phyloP scores from a whole-genome alignment of 148 eudicot genomes.

The Polygonum aviculare region DNA sequence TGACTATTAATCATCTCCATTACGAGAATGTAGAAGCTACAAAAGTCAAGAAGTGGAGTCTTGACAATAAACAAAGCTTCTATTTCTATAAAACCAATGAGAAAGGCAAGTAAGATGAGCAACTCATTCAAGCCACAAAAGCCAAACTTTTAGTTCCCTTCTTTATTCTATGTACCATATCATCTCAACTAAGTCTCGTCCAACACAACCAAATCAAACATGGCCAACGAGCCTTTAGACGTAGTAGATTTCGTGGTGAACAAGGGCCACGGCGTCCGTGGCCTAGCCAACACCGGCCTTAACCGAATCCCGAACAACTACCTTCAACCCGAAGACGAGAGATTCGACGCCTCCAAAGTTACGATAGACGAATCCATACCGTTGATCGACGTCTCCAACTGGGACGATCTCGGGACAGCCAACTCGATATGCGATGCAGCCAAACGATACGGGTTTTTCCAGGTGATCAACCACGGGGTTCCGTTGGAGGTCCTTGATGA shows the following conservation, averaged over 20 bases:
- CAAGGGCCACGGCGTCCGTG: constrained; percentile 19
- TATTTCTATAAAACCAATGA: no score
- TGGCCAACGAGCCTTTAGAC: background rate
- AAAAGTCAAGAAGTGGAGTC: no score
- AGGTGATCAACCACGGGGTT: constrained; percentile 27
- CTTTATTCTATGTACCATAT: no score
- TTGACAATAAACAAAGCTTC: no score
- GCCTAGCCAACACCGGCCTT: constrained; percentile 11
- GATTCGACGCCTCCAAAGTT: constrained; percentile 3
- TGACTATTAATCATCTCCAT: no score
- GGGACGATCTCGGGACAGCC: constrained; percentile 7
- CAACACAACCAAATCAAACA: background rate
- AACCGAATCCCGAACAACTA: constrained; percentile 11
- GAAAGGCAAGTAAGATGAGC: no score
- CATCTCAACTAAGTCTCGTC: background rate
- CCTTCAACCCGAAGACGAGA: constrained; percentile 15
- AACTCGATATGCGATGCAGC: constrained; percentile 20
- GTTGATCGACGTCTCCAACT: constrained; percentile 28
- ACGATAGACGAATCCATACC: constrained; percentile 22
- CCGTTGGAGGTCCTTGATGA: constrained; percentile 27
- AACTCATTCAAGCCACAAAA: no score
- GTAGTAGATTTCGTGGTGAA: constrained; percentile 16
- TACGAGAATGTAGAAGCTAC: no score
- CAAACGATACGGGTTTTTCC: constrained; percentile 15
- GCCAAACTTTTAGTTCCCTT: no score